Conservation (phyloP, 1,284 basidiomycete species). For the Boletus mariae region DNA sequence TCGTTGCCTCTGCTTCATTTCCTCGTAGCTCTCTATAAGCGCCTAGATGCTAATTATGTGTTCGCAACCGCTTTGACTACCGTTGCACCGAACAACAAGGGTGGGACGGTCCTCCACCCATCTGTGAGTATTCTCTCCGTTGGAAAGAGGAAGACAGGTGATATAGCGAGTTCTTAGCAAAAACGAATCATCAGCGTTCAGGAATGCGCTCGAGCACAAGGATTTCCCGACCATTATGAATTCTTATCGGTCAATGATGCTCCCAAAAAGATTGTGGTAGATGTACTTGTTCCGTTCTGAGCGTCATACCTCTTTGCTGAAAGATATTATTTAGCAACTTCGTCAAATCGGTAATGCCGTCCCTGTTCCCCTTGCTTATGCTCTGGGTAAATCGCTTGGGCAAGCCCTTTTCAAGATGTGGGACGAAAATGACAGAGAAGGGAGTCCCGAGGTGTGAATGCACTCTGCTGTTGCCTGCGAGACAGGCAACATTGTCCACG, state of each 20-base stretch:
- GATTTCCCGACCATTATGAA: constrained; percentile 63
- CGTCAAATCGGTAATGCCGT: constrained; percentile 74
- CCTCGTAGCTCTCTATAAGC: constrained; percentile 48
- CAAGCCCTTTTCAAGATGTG: constrained; percentile 46
- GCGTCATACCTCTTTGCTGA: not conserved
- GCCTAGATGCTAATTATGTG: constrained; percentile 45
- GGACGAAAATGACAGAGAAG: constrained; percentile 38
- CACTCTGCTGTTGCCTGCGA: not conserved
- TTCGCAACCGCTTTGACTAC: constrained; percentile 61
- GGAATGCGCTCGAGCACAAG: constrained; percentile 67
- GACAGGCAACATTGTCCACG: not conserved
- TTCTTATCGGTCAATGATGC: constrained; percentile 48
- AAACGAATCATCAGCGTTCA: constrained; percentile 59
- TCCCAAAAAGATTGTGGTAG: constrained; percentile 36
- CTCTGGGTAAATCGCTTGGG: constrained; percentile 57
- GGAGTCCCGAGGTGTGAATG: constrained; percentile 42
- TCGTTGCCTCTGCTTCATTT: constrained; percentile 6
- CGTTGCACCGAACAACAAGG: constrained; percentile 48
- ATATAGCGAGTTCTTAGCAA: constrained; percentile 42
- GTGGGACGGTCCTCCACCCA: constrained; percentile 55
- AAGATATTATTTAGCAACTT: constrained; percentile 47
- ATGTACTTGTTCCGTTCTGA: constrained; percentile 41
- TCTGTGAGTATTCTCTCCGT: constrained; percentile 37
- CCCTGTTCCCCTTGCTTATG: constrained; percentile 59
- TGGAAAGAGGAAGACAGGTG: not conserved